phyloP scores from a whole-genome alignment of 805 yeast genomes.

The Nakazawaea holstii region DNA sequence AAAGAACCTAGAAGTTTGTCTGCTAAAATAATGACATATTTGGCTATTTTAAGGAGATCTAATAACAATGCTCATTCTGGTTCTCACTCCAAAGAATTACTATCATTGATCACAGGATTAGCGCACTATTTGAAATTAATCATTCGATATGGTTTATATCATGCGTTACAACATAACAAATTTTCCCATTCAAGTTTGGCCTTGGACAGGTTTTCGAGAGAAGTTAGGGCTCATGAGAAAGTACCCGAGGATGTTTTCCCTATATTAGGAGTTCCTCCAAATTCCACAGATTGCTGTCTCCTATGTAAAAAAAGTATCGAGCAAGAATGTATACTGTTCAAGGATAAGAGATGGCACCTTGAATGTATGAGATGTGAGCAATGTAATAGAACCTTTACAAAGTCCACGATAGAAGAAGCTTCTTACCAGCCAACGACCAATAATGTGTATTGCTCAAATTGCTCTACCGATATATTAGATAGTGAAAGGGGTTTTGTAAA shows the following conservation, averaged over 20 bases:
- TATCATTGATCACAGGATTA: slow-evolving; percentile 80
- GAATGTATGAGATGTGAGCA: slow-evolving; percentile 63
- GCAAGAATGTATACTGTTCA: slow-evolving; percentile 64
- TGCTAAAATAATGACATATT: slow-evolving; percentile 83
- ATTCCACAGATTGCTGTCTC: slow-evolving; percentile 73
- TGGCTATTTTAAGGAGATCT: slow-evolving; percentile 73
- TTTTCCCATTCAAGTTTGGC: slow-evolving; percentile 52
- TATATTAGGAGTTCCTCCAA: slow-evolving; percentile 41
- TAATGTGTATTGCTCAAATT: slow-evolving; percentile 53
- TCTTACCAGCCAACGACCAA: slow-evolving; percentile 34
- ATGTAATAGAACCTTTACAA: slow-evolving; percentile 42
- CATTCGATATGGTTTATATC: slow-evolving; percentile 72
- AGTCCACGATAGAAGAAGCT: slow-evolving; percentile 37
- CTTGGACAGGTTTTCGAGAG: slow-evolving; percentile 55
- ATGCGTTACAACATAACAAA: slow-evolving; percentile 67
- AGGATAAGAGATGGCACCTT: slow-evolving; percentile 74
- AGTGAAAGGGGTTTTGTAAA: slow-evolving; percentile 48
- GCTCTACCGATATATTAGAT: slow-evolving; percentile 48
- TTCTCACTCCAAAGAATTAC: slow-evolving; percentile 52
- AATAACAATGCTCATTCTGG: slow-evolving; percentile 24
- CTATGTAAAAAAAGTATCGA: slow-evolving; percentile 75
- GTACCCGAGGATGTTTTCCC: slow-evolving; percentile 33
- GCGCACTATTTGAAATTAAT: slow-evolving; percentile 90
- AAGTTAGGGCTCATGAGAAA: slow-evolving; percentile 41
- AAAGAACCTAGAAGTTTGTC: slow-evolving; percentile 82